These are phyloP conservation scores for Gossypium sturtianum DNA, from an alignment of 345 rosid species.

Conservation along the genomic window DNA sequence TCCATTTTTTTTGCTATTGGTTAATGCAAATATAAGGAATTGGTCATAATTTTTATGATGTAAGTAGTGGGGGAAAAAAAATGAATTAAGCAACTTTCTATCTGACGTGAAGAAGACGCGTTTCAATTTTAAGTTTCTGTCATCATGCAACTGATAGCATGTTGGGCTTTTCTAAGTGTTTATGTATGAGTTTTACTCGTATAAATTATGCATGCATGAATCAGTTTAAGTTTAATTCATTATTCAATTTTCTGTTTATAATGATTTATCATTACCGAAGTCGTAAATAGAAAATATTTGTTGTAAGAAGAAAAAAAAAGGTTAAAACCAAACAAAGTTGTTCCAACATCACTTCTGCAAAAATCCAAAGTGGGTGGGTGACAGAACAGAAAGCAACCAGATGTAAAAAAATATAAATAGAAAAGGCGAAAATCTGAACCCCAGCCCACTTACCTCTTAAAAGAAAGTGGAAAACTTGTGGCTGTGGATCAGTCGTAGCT, in stretches of 20 bases:
- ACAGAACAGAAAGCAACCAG: background rate
- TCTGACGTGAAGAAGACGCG: background rate
- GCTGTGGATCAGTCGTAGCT: too few species aligned
- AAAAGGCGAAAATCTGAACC: background rate
- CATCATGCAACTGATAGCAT: background rate
- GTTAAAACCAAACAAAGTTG: background rate
- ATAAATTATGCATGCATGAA: too few species aligned
- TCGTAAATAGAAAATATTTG: background rate
- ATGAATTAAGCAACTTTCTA: background rate
- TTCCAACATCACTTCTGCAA: background rate
- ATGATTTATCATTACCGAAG: too few species aligned
- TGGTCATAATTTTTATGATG: background rate
- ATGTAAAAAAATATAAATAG: background rate
- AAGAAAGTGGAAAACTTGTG: too few species aligned
- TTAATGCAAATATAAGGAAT: background rate
- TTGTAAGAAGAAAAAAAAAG: background rate
- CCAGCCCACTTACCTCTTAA: too few species aligned
- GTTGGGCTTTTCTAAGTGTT: background rate
- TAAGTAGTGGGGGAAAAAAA: background rate
- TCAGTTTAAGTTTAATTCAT: too few species aligned
- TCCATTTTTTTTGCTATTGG: background rate
- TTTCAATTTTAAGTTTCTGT: background rate
- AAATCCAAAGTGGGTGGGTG: background rate
- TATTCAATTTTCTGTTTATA: too few species aligned
- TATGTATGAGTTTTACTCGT: too few species aligned